Percentiles rank a stretch among this genome's conserved stretches.
phyloP scores from a whole-genome alignment of 805 yeast species.

The Diddensiella transvaalensis region DNA sequence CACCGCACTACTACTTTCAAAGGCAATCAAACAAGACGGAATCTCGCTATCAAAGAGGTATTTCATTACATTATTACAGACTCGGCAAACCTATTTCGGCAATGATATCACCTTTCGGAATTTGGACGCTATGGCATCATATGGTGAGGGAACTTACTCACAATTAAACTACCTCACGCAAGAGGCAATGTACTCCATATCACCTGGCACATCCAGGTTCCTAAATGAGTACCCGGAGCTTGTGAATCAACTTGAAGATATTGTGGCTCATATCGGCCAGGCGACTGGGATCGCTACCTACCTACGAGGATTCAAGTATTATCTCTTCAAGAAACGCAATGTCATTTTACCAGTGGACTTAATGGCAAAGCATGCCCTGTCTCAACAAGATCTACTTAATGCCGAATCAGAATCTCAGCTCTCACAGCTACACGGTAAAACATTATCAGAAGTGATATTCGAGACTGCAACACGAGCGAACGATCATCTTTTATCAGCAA shows the following conservation, averaged over 20 bases:
- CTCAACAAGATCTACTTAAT: slow-evolving; percentile 57
- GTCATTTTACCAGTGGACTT: slow-evolving; percentile 62
- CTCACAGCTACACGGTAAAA: slow-evolving; percentile 28
- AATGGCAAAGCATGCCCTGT: slow-evolving; percentile 48
- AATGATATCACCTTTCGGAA: slow-evolving; percentile 42
- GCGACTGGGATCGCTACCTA: slow-evolving; percentile 67
- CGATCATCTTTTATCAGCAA: slow-evolving; percentile 72
- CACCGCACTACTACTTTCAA: slow-evolving; percentile 53
- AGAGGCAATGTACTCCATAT: slow-evolving; percentile 49
- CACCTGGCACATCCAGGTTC: slow-evolving; percentile 52
- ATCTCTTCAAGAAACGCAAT: slow-evolving; percentile 47
- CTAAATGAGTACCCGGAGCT: slow-evolving; percentile 45
- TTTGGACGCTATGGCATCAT: slow-evolving; percentile 60
- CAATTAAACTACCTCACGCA: slow-evolving; percentile 68
- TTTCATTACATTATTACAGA: slow-evolving; percentile 57
- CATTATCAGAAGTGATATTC: slow-evolving; percentile 57
- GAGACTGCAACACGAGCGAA: slow-evolving; percentile 73
- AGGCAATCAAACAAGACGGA: slow-evolving; percentile 44
- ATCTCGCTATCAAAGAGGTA: slow-evolving; percentile 49
- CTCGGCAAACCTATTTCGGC: slow-evolving; percentile 52
- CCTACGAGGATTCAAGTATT: slow-evolving; percentile 57
- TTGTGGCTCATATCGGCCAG: slow-evolving; percentile 79
- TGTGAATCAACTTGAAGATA: slow-evolving; percentile 49
- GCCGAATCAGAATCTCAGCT: slow-evolving; percentile 21
- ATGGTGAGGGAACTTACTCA: slow-evolving; percentile 76